These are phyloP conservation scores for Vanrija humicola DNA, from an alignment of 1,284 basidiomycete species.

Conservation along the genomic window DNA sequence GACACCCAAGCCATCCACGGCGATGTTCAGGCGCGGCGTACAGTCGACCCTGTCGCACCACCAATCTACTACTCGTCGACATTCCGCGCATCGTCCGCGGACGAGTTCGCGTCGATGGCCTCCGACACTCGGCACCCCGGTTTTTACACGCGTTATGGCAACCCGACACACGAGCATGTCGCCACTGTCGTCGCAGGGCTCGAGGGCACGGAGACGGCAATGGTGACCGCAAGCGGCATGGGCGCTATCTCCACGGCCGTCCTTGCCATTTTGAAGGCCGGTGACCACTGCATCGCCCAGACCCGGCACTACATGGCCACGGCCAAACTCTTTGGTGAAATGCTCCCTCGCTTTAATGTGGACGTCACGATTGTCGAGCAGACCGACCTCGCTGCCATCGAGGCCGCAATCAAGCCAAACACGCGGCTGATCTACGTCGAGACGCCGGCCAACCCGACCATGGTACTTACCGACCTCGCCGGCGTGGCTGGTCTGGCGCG, in stretches of 20 bases:
- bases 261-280: conserved; percentile 3
- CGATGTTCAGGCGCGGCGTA: not conserved
- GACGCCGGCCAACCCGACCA: conserved; percentile 15
- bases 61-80: conserved; percentile 16
- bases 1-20: conserved; percentile 11
- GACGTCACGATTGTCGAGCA: conserved; percentile 6
- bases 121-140: conserved; percentile 2
- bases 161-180: conserved; percentile 14
- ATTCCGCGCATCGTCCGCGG: conserved; percentile 7
- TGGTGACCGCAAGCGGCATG: conserved; percentile 12
- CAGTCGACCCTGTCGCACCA: conserved; percentile 7
- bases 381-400: conserved; percentile 5
- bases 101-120: conserved; percentile 9
- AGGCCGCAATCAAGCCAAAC: conserved; percentile 4
- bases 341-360: conserved; percentile 9
- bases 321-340: conserved; percentile 12
- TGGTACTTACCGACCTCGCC: conserved; percentile 9
- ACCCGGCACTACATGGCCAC: conserved; percentile 13
- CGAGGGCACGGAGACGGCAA: conserved; percentile 11
- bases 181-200: conserved; percentile 8
- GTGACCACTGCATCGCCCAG: conserved; percentile 13
- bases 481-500: conserved; percentile 3
- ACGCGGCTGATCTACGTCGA: conserved; percentile 14
- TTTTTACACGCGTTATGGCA: conserved; percentile 16
- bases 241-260: conserved; percentile 12